Percentiles rank a stretch among this genome's conserved stretches.
These are phyloP conservation scores for Peronosclerospora sorghi DNA, from an alignment of 352 stramenopile genomes.

Conservation along the genomic window DNA sequence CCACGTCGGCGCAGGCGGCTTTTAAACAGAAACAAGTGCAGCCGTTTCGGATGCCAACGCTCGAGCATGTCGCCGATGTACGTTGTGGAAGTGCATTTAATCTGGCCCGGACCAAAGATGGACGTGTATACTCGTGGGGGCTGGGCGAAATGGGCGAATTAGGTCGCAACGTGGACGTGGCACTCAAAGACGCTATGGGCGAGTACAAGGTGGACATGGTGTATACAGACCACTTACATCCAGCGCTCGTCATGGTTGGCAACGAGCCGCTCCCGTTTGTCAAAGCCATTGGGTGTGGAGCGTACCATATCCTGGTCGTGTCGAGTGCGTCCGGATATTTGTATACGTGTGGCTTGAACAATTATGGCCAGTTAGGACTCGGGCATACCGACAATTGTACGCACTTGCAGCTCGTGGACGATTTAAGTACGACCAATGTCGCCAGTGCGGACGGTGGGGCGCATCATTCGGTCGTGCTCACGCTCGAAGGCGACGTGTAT, in stretches of 20 bases:
- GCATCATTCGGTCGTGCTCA: constrained; percentile 90
- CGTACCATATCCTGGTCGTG: constrained; percentile 80
- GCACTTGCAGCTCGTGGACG: constrained; percentile 64
- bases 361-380: constrained; percentile 95
- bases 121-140: constrained; percentile 87
- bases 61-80: constrained; percentile 68
- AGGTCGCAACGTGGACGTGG: constrained; percentile 37
- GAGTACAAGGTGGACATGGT: constrained; percentile 73
- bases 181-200: constrained; percentile 58
- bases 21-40: constrained; percentile 76
- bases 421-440: constrained; percentile 52
- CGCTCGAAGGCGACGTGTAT: constrained; percentile 80
- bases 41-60: constrained; percentile 46
- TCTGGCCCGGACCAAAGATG: constrained; percentile 77
- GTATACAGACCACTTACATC: constrained; percentile 71
- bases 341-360: constrained; percentile 91
- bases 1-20: constrained; percentile 37
- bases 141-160: constrained; percentile 86
- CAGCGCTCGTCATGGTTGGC: constrained; percentile 52
- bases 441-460: constrained; percentile 78
- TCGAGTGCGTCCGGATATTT: constrained; percentile 61
- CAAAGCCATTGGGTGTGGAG: constrained; percentile 81
- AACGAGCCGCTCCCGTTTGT: constrained; percentile 34
- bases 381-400: constrained; percentile 70
- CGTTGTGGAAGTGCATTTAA: constrained; percentile 80